These are phyloP conservation scores for Pseudopyricularia cyperi DNA, from an alignment of 2,329 filamentous ascomycete species.

Conservation along the genomic window DNA sequence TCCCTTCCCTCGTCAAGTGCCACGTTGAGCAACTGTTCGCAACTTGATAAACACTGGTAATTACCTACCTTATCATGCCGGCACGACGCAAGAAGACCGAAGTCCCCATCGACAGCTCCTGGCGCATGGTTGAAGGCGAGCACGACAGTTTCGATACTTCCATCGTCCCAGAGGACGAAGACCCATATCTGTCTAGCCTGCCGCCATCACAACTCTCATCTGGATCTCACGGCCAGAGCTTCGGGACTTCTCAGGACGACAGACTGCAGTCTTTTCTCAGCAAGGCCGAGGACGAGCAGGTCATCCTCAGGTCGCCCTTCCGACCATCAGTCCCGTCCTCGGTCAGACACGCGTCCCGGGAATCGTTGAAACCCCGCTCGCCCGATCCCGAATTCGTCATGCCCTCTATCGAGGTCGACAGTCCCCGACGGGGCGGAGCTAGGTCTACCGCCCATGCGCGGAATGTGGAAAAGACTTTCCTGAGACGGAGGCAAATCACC, in stretches of 20 bases:
- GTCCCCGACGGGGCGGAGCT: conserved; percentile 20
- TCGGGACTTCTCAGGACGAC: conserved; percentile 36
- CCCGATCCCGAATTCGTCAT: conserved; percentile 40
- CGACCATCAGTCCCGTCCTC: conserved; percentile 34
- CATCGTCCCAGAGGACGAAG: conserved; percentile 31
- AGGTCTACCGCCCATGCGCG: conserved; percentile 20
- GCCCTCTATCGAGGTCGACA: conserved; percentile 31
- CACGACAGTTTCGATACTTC: conserved; percentile 48
- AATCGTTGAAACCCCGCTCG: conserved; percentile 17
- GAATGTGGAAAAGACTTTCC: conserved; percentile 13
- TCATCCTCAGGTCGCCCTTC: conserved; percentile 41
- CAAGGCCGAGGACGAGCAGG: conserved; percentile 40
- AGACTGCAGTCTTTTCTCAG: conserved; percentile 40
- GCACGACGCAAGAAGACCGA: conserved; percentile 10
- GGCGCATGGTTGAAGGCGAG: conserved; percentile 48
- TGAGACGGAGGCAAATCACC: conserved; percentile 14
- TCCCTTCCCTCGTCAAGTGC: no score
- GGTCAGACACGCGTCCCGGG: conserved; percentile 11
- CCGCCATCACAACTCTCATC: conserved; percentile 32
- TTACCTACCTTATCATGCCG: not conserved
- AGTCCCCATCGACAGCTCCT: conserved; percentile 38
- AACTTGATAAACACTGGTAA: not conserved
- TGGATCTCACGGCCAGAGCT: conserved; percentile 23
- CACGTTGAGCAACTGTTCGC: not conserved
- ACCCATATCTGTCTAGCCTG: conserved; percentile 24